Evolutionary conservation across 208 protist genomes (phyloP).

Genomic region (Phytomonas sp.): DNA sequence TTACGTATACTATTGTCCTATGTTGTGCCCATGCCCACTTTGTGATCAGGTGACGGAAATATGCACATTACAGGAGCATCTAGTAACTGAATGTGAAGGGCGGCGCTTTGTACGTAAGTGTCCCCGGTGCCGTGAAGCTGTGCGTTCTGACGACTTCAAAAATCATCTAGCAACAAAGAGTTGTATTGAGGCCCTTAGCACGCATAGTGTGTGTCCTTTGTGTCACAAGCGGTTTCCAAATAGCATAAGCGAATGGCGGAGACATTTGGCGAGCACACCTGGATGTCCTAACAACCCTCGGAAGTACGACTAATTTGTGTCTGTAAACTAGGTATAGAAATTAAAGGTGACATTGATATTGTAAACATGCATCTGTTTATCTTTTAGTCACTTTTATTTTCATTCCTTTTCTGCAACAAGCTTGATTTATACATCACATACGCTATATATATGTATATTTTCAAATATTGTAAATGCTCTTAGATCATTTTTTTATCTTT

Average conservation of each 20-base stretch:
- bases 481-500: constrained; percentile 10
- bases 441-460: constrained; percentile 6
- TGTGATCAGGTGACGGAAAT: constrained; percentile 91
- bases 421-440: neutral
- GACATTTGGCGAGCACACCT: constrained; percentile 61
- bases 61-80: constrained; percentile 77
- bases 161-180: constrained; percentile 45
- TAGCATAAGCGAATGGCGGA: constrained; percentile 65
- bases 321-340: constrained; percentile 10
- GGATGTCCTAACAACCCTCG: constrained; percentile 85
- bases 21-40: constrained; percentile 87
- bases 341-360: neutral
- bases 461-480: neutral
- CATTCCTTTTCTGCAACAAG: neutral
- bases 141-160: constrained; percentile 67
- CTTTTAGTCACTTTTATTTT: constrained; percentile 5
- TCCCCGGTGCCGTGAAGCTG: constrained; percentile 82
- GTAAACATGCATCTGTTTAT: constrained; percentile 2
- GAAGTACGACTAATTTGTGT: constrained; percentile 62
- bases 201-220: constrained; percentile 76
- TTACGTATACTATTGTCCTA: constrained; percentile 80
- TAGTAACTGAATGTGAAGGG: constrained; percentile 81
- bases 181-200: constrained; percentile 65
- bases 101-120: constrained; percentile 67
- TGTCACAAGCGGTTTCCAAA: constrained; percentile 71